Evolutionary conservation across 768 basidiomycete genomes (phyloP).

Genomic region (Russula vinacea): DNA sequence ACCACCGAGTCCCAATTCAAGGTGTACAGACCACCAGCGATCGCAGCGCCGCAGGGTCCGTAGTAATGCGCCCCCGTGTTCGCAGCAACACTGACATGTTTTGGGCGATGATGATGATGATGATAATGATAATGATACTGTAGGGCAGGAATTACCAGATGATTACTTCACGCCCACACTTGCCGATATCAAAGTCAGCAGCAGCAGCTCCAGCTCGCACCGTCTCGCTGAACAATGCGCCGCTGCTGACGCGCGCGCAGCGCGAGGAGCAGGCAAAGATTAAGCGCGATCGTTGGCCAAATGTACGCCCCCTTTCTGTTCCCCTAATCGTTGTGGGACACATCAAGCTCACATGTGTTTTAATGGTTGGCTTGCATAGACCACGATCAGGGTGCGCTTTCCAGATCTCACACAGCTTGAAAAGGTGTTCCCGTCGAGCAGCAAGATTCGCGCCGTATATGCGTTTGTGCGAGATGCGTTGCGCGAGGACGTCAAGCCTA

Average conservation of each 20-base stretch:
- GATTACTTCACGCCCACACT: constrained; percentile 70
- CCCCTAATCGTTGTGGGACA: background rate
- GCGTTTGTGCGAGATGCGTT: constrained; percentile 75
- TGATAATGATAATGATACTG: too few relatives aligned
- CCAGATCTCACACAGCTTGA: constrained; percentile 79
- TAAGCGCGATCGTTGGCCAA: constrained; percentile 69
- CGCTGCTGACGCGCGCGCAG: constrained; percentile 60
- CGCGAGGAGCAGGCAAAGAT: constrained; percentile 60
- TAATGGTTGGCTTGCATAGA: constrained; percentile 43
- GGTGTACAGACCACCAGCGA: constrained; percentile 24
- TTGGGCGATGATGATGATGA: background rate
- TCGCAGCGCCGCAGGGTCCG: constrained; percentile 10
- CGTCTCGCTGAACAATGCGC: constrained; percentile 63
- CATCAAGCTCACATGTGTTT: too few relatives aligned
- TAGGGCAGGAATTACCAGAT: constrained; percentile 52
- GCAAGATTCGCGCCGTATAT: constrained; percentile 80
- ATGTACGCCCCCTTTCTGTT: constrained; percentile 39
- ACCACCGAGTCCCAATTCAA: constrained; percentile 15
- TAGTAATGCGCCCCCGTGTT: background rate
- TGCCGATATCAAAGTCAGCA: constrained; percentile 68
- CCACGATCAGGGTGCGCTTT: constrained; percentile 78
- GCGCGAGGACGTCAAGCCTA: constrained; percentile 68
- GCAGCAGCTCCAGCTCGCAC: constrained; percentile 58
- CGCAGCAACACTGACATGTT: background rate
- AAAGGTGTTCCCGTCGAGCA: constrained; percentile 68